Base-by-base conservation (phyloP, 2,329 filamentous ascomycete species). In the Penicillium sp. region DNA sequence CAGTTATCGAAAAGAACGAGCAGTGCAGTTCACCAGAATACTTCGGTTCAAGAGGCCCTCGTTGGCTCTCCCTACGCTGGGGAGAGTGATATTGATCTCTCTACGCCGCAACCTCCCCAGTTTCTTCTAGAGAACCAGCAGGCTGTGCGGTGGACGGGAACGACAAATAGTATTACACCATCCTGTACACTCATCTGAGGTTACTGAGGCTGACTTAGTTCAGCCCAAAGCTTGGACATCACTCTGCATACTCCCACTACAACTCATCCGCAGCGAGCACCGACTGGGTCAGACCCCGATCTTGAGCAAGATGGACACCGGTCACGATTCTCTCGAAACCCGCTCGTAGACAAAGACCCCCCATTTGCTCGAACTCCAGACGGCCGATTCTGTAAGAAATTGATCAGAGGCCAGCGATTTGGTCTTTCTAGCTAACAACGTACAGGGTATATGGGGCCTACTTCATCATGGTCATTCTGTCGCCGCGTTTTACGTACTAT, bases 401-500 rank as follows among this genome's bases (percentile, higher is more conserved):
- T 2, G 3, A 38, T 14, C 4, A 1, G 33, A 22, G 14, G 3
- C 4, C 37, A 1, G 22, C 26, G 1, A 14, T n/a, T 25, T 25
- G 5, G 25, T 10, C 1, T 35, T 46, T n/a, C 55, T 67, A n/a
- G 64, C 30, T 3, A 8, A 11, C 16, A 30, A 11, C 40, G 16
- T 7, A 2, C 28, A 75, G 73, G 73, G 73, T 75, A 75, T 56
- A 75, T 75, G 70, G 74, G 74, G 0, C 74, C 74, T 2, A 73
- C 73, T 1, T 76, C 74, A 2, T 75, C 74, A 25, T 76, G 74
- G 74, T 75, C 74, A 4, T 76, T 76, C 49, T 75, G 73, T 52
- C 71, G 73, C 26, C 69, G 74, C 4, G 74, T 76, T 1, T 57
- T 76, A 7, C 69, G 69, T 22, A 60, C 76, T 0, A 70, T 76